Percentiles rank a stretch among this genome's conserved stretches.
These are phyloP conservation scores for Chytridium lagenaria DNA, from an alignment of 371 early-diverging fungal genomes.

Conservation along the genomic window DNA sequence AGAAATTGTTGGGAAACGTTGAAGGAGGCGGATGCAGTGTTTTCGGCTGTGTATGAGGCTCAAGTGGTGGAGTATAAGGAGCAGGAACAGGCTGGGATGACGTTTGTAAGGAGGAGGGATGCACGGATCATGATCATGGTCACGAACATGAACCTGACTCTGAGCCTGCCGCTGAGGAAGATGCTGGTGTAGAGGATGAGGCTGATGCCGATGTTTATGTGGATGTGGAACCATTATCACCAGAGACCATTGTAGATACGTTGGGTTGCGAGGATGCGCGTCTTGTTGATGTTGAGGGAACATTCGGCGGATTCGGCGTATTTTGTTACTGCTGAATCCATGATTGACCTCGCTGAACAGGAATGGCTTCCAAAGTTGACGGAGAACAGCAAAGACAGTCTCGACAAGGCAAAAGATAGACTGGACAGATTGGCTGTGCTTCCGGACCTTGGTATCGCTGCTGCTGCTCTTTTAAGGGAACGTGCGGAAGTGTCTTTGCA, in stretches of 20 bases:
- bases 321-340: background rate
- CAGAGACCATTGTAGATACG: constrained; percentile 57
- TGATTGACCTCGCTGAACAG: background rate
- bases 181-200: background rate
- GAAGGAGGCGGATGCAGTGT: constrained; percentile 1
- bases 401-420: background rate
- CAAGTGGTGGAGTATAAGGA: constrained; percentile 1
- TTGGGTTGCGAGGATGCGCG: constrained; percentile 49
- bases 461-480: background rate
- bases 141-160: constrained; percentile 18
- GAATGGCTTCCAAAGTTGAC: background rate
- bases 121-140: constrained; percentile 2
- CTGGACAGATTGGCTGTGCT: background rate
- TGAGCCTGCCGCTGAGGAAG: background rate
- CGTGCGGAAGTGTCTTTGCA: background rate
- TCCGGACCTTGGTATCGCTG: constrained; percentile 10
- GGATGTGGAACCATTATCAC: constrained; percentile 47
- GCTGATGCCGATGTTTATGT: constrained; percentile 30
- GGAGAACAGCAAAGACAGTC: background rate
- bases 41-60: background rate
- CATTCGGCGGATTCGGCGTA: background rate
- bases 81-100: background rate
- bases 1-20: background rate
- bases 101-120: constrained; percentile 8
- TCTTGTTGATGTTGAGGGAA: constrained; percentile 39